These are phyloP conservation scores for Agaricus blazei DNA, from an alignment of 768 basidiomycete genomes.

Conservation along the genomic window DNA sequence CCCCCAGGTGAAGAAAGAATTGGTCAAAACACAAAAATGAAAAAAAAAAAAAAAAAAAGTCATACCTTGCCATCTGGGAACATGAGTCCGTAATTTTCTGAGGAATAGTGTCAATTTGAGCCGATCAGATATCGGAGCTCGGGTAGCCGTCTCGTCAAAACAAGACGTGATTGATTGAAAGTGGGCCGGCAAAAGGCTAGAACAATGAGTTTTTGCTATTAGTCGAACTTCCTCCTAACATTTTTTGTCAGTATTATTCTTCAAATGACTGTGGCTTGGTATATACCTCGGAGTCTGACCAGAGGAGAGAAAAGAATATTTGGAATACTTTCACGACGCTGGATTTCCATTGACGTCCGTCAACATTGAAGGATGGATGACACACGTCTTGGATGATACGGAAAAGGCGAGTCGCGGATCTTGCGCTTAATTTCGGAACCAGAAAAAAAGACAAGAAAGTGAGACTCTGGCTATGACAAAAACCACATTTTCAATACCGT, in stretches of 20 bases:
- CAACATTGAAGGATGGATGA: conserved; percentile 54
- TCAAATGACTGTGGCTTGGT: not conserved
- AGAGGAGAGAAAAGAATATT: conserved; percentile 55
- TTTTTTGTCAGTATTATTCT: not conserved
- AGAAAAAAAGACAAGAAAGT: not conserved
- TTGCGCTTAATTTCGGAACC: not conserved
- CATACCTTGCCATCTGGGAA: conserved; percentile 62
- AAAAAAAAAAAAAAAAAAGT: not conserved
- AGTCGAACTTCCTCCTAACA: conserved; percentile 64
- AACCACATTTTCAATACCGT: conserved; percentile 33
- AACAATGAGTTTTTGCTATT: conserved; percentile 50
- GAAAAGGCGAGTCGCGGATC: conserved; percentile 50
- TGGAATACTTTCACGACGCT: conserved; percentile 55
- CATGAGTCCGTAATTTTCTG: conserved; percentile 62
- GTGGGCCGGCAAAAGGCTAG: conserved; percentile 61
- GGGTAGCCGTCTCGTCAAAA: conserved; percentile 59
- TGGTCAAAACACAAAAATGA: not conserved
- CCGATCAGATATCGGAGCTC: conserved; percentile 52
- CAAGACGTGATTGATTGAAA: conserved; percentile 59
- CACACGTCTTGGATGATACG: conserved; percentile 63
- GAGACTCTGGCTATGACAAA: not conserved
- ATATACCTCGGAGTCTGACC: conserved; percentile 58
- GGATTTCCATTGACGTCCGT: conserved; percentile 65
- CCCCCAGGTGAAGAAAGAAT: not conserved
- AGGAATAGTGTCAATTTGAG: conserved; percentile 57